Evolutionary conservation across 202 grass and related monocot genomes (phyloP).

Genomic region (Hordeum pubiflorum): DNA sequence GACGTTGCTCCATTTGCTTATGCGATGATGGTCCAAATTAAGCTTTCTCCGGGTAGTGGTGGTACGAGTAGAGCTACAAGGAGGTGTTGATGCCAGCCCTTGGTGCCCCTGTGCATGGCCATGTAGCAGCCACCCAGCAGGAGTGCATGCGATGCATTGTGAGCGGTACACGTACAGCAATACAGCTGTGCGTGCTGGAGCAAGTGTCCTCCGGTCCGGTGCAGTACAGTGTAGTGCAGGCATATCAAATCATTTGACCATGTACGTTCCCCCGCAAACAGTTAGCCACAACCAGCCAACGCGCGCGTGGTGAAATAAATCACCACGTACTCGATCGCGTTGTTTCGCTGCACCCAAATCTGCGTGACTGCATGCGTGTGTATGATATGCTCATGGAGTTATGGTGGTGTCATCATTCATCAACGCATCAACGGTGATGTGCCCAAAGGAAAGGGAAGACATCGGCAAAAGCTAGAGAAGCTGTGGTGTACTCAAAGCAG

Average conservation of each 20-base stretch:
- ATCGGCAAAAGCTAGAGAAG: not conserved
- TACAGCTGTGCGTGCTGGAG: not conserved
- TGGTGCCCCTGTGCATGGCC: constrained; percentile 18
- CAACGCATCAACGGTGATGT: not conserved
- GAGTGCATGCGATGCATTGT: not conserved
- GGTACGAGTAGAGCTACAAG: not conserved
- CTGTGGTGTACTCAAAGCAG: not conserved
- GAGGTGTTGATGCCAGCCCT: not conserved
- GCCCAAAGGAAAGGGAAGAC: not conserved
- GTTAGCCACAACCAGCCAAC: not conserved
- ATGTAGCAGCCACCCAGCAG: constrained; percentile 10
- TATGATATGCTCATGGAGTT: not conserved
- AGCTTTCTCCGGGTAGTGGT: not conserved
- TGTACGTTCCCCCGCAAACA: not conserved
- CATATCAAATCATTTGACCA: constrained; percentile 24
- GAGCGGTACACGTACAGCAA: not conserved
- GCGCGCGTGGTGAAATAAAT: not conserved
- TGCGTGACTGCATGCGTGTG: too few relatives aligned
- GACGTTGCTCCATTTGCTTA: constrained; percentile 9
- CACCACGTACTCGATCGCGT: not conserved
- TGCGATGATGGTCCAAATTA: not conserved
- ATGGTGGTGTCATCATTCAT: not conserved
- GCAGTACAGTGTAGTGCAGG: not conserved
- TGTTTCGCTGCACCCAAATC: not conserved
- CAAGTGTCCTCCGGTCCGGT: not conserved